Conservation (phyloP, 371 early-diverging fungal genomes). For the Lichtheimia ornata region DNA sequence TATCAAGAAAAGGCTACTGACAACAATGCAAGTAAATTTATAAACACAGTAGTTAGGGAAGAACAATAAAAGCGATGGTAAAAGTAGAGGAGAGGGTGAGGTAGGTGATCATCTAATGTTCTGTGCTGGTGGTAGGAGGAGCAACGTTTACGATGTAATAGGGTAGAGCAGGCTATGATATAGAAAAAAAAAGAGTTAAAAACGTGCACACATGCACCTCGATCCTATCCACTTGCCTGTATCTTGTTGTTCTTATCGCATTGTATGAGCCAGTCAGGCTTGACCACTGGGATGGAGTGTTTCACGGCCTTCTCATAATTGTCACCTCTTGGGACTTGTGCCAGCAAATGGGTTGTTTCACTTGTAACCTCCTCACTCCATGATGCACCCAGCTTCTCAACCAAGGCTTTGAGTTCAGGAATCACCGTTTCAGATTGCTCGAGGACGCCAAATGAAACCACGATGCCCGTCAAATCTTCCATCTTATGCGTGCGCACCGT, state of each 20-base stretch:
- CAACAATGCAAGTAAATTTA: too few species aligned
- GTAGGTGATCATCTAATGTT: too few species aligned
- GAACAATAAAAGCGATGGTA: too few species aligned
- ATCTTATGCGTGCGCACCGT: constrained; percentile 81
- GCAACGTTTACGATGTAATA: constrained; percentile 50
- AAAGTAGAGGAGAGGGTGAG: too few species aligned
- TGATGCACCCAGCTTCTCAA: constrained; percentile 83
- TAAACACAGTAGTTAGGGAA: too few species aligned
- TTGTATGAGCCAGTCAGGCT: constrained; percentile 92
- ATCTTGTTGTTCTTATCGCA: constrained; percentile 88
- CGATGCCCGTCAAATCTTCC: constrained; percentile 92
- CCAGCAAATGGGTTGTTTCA: constrained; percentile 90
- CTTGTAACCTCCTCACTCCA: constrained; percentile 83
- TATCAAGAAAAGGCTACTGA: too few species aligned
- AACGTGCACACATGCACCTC: neutral
- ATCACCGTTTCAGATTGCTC: constrained; percentile 64
- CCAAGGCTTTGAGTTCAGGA: constrained; percentile 72
- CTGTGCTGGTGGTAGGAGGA: neutral
- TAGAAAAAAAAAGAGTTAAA: neutral
- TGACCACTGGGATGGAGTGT: constrained; percentile 90
- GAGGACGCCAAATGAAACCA: constrained; percentile 89
- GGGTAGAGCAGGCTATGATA: constrained; percentile 49
- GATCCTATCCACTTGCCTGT: constrained; percentile 60
- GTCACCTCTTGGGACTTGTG: constrained; percentile 78
- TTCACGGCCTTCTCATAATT: constrained; percentile 85